Percentiles rank a stretch among this genome's conserved stretches.
Conservation (phyloP, 2,329 filamentous ascomycete species). For the Trichoderma koningii region DNA sequence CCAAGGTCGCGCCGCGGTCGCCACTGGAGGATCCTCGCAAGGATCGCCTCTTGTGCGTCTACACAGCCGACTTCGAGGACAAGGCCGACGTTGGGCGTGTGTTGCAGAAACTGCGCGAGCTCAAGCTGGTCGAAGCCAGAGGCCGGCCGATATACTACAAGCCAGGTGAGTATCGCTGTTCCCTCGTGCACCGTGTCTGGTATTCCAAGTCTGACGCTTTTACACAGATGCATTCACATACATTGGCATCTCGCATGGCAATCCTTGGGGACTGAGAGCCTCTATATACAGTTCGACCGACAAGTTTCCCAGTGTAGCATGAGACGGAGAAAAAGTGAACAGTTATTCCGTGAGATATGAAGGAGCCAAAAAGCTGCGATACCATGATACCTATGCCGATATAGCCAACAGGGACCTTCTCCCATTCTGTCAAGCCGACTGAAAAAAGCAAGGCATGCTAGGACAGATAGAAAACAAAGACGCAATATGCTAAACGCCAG, state of each 20-base stretch:
- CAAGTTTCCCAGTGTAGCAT: slow-evolving; percentile 34
- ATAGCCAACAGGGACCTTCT: background rate
- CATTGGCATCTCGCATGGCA: slow-evolving; percentile 61
- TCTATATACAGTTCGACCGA: slow-evolving; percentile 57
- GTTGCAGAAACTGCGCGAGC: slow-evolving; percentile 59
- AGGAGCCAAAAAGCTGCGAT: background rate
- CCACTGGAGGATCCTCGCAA: slow-evolving; percentile 44
- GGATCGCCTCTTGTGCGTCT: slow-evolving; percentile 70
- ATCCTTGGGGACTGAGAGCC: slow-evolving; percentile 63
- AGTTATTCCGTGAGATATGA: background rate
- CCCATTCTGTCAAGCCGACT: background rate
- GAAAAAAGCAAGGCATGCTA: background rate
- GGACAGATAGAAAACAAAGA: slow-evolving; percentile 5
- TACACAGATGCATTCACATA: slow-evolving; percentile 68
- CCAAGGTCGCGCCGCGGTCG: slow-evolving; percentile 68
- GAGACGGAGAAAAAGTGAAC: background rate
- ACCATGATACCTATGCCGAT: background rate
- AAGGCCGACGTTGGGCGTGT: slow-evolving; percentile 69
- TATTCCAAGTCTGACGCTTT: background rate
- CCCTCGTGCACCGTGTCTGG: background rate
- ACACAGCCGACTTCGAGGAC: slow-evolving; percentile 74
- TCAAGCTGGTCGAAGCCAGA: slow-evolving; percentile 58
- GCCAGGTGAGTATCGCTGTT: slow-evolving; percentile 53
- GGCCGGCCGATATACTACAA: slow-evolving; percentile 73
- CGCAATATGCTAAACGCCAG: slow-evolving; percentile 26